These are phyloP conservation scores for Lipomyces anomalus DNA, from an alignment of 805 yeast species.

Conservation along the genomic window DNA sequence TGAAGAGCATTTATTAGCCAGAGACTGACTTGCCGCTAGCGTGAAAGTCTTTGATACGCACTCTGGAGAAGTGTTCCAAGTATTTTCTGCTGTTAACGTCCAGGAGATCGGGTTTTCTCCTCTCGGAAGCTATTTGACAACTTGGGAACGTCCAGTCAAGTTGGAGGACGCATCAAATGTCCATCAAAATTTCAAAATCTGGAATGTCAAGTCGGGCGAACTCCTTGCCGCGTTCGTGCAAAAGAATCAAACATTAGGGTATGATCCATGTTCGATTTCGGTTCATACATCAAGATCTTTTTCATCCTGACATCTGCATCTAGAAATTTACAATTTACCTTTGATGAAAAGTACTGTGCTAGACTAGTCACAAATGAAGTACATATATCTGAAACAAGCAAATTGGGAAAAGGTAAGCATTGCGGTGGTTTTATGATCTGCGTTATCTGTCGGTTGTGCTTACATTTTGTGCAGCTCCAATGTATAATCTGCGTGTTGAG, in stretches of 20 bases:
- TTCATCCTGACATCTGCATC: neutral
- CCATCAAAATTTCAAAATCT: slow-evolving; percentile 74
- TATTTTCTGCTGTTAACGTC: slow-evolving; percentile 56
- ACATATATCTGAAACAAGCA: slow-evolving; percentile 57
- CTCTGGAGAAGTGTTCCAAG: slow-evolving; percentile 43
- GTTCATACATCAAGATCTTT: neutral
- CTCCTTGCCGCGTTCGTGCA: slow-evolving; percentile 61
- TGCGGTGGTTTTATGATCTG: neutral
- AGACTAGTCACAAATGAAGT: slow-evolving; percentile 55
- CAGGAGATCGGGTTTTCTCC: slow-evolving; percentile 88
- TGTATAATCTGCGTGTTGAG: slow-evolving; percentile 51
- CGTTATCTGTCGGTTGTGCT: neutral
- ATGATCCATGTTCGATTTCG: neutral
- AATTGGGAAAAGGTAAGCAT: slow-evolving; percentile 26
- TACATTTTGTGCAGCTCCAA: slow-evolving; percentile 44
- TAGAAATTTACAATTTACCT: slow-evolving; percentile 67
- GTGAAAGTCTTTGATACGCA: slow-evolving; percentile 57
- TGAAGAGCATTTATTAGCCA: too few relatives aligned
- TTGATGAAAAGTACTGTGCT: slow-evolving; percentile 68
- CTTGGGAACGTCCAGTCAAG: slow-evolving; percentile 85
- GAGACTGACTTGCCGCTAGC: too few relatives aligned
- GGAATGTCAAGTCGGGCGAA: slow-evolving; percentile 48
- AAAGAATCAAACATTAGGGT: slow-evolving; percentile 61
- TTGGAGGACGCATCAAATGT: slow-evolving; percentile 62
- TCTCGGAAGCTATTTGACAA: slow-evolving; percentile 67